These are phyloP conservation scores for Hypoxylon sp. DNA, from an alignment of 2,329 filamentous ascomycete genomes.

Conservation along the genomic window DNA sequence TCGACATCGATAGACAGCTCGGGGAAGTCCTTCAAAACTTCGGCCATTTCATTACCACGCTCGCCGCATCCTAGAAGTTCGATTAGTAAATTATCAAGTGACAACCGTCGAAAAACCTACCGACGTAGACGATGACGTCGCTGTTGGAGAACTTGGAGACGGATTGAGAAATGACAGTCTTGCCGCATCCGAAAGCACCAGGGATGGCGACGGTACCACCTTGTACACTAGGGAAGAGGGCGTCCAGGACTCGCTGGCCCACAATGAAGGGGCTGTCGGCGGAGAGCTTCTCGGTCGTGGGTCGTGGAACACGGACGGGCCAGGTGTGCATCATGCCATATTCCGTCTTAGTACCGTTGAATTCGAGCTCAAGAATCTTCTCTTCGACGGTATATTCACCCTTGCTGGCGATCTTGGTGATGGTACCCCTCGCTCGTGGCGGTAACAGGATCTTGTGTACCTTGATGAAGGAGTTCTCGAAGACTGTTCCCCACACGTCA, in stretches of 20 bases:
- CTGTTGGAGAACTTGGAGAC: conserved; percentile 99
- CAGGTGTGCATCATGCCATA: conserved; percentile 99
- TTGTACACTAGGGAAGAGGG: conserved; percentile 95
- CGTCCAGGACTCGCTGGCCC: conserved; percentile 95
- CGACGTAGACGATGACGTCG: conserved; percentile 98
- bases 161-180: conserved; percentile 98
- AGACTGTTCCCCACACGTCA: conserved; percentile 94
- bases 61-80: conserved; percentile 66
- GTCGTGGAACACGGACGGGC: conserved; percentile 96
- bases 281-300: conserved; percentile 89
- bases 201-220: conserved; percentile 98
- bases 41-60: conserved; percentile 99
- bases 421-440: conserved; percentile 88
- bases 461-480: conserved; percentile 93
- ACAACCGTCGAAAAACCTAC: conserved; percentile 50
- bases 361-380: conserved; percentile 95
- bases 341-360: conserved; percentile 93
- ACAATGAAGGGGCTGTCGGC: conserved; percentile 94
- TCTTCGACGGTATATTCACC: conserved; percentile 94
- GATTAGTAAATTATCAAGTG: not conserved
- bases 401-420: conserved; percentile 89
- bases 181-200: conserved; percentile 97
- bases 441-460: conserved; percentile 95
- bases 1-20: conserved; percentile 96
- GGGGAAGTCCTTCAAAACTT: conserved; percentile 99